Percentiles rank a stretch among this genome's conserved stretches.
phyloP scores from a whole-genome alignment of 345 rosid genomes.

The Camelina laxa region DNA sequence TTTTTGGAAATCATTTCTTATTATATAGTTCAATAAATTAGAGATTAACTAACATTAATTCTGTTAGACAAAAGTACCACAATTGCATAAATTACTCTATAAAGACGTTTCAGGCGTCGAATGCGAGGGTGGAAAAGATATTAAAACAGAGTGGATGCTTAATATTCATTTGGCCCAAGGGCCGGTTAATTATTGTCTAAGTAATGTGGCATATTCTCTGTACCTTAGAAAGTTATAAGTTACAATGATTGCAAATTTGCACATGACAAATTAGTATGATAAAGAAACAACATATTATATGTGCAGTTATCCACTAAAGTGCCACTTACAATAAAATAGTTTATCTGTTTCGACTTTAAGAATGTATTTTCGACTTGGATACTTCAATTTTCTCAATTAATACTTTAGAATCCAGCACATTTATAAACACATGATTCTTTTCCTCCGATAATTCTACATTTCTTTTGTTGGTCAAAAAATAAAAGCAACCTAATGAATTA shows the following conservation, averaged over 20 bases:
- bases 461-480: neutral
- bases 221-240: conserved; percentile 28
- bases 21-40: neutral
- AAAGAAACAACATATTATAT: neutral
- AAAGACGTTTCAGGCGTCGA: neutral
- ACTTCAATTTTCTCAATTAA: neutral
- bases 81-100: neutral
- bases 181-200: conserved; percentile 3
- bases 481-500: conserved; percentile 11
- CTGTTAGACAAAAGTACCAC: neutral
- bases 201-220: conserved; percentile 35
- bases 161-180: conserved; percentile 6
- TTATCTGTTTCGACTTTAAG: conserved; percentile 34
- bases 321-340: conserved; percentile 23
- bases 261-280: conserved; percentile 30
- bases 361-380: conserved; percentile 18
- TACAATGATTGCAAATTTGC: conserved; percentile 40
- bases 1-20: neutral
- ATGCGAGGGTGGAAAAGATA: conserved; percentile 12
- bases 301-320: conserved; percentile 36
- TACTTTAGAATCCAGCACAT: conserved; percentile 25
- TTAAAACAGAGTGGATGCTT: neutral
- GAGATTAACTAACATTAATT: neutral
- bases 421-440: conserved; percentile 1
- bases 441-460: neutral